Percentiles rank a stretch among this genome's conserved stretches.
Evolutionary conservation across 768 basidiomycete species (phyloP).

Genomic region (Mycena albidolilacea): DNA sequence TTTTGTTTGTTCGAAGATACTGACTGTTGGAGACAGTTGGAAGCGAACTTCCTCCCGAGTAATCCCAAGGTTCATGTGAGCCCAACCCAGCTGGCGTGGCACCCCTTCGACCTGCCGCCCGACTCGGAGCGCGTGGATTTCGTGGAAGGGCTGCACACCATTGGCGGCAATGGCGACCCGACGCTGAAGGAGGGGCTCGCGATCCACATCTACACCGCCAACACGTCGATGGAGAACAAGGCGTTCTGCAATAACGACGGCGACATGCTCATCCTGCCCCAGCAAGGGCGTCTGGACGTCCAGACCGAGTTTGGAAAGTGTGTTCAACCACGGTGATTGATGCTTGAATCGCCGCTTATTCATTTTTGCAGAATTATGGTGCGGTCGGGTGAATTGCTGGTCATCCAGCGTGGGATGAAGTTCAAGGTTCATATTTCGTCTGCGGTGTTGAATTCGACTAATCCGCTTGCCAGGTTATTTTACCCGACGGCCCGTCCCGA

Average conservation of each 20-base stretch:
- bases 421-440: conserved; percentile 63
- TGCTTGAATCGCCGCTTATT: conserved; percentile 1
- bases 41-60: conserved; percentile 71
- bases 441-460: conserved; percentile 1
- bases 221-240: conserved; percentile 70
- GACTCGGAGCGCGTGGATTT: conserved; percentile 63
- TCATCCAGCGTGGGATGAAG: conserved; percentile 77
- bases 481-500: conserved; percentile 73
- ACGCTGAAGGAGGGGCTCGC: conserved; percentile 76
- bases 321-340: conserved; percentile 41
- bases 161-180: conserved; percentile 76
- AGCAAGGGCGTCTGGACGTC: conserved; percentile 75
- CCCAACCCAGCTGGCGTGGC: conserved; percentile 78
- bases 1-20: neutral
- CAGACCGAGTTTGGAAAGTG: conserved; percentile 80
- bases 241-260: conserved; percentile 77
- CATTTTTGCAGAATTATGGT: conserved; percentile 66
- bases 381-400: conserved; percentile 73
- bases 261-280: conserved; percentile 77
- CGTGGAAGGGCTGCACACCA: conserved; percentile 72
- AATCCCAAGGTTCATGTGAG: conserved; percentile 74
- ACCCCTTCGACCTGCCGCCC: conserved; percentile 70
- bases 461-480: conserved; percentile 51
- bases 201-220: conserved; percentile 73
- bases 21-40: conserved; percentile 56